Evolutionary conservation across 192 early-diverging fungal species (phyloP), one percentile per base, ranked within the genome.

Genomic region (Glomus cerebriforme): DNA sequence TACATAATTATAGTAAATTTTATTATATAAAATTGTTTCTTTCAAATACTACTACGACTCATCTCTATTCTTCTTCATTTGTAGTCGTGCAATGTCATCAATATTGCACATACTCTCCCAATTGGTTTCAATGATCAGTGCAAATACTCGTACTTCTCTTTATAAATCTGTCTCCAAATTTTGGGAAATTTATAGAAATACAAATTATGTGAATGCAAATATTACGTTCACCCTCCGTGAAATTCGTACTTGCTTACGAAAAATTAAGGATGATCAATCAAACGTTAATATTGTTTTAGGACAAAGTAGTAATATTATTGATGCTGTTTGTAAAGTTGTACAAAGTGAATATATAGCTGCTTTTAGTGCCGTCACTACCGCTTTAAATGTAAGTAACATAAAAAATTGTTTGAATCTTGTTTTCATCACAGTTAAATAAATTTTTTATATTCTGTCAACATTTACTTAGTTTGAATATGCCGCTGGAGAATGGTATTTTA

Each of bases 231-330:
- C 29, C 3, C 34, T 68, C 2, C 66, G 66, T 39, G 66, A 68
- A n/a, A 68, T 68, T 39, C 31, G 66, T 39, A 37, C 8, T 37
- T 68, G 66, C 31, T 68, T 68, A 37, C 31, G 35, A 35, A 24
- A 39, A 37, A 68, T 68, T 37, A 68, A 68, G 10, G 34, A 35
- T 68, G 66, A 68, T 39, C 32, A 68, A 39, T 24, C 66, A 12
- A 34, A 2, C 5, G 5, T 66, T 9, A 31, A 34, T 32, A 17
- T 2, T 29, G 13, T 15, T 19, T 9, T 32, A 32, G 5, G 26
- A 9, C 2, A 17, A 17, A 31, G 7, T 15, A 66, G 31, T 32
- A 29, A 66, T 34, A 17, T 66, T 17, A 15, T 35, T 43, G 39
- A 43, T 5, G 2, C 10, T 12, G 12, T 43, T 43, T 12, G 1